A percentile compares a stretch with the other conserved stretches of the same genome.
phyloP scores from a whole-genome alignment of 1,284 basidiomycete species.

The Puccinia triticina region DNA sequence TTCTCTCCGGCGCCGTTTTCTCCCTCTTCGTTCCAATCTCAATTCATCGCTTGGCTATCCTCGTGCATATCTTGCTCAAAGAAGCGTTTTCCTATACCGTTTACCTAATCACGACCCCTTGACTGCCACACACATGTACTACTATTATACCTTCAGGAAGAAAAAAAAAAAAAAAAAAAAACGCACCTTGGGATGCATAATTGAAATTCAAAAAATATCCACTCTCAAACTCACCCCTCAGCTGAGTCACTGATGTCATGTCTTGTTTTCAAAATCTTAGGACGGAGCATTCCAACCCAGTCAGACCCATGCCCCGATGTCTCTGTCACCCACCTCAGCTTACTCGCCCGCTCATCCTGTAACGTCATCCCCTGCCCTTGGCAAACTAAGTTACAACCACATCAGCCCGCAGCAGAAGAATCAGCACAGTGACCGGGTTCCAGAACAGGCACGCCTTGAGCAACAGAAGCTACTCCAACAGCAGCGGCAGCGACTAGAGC shows the following conservation, averaged over 20 bases:
- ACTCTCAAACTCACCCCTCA: background rate
- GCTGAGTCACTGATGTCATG: background rate
- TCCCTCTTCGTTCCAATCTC: no score
- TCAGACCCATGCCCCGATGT: background rate
- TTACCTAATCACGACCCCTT: background rate
- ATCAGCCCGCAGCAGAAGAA: background rate
- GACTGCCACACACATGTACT: background rate
- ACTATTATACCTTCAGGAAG: background rate
- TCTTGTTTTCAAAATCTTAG: background rate
- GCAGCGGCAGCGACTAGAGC: background rate
- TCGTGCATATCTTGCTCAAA: no score
- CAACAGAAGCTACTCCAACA: background rate
- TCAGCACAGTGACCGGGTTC: background rate
- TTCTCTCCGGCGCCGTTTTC: no score
- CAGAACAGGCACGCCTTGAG: background rate
- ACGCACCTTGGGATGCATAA: background rate
- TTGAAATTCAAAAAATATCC: background rate
- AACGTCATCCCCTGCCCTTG: background rate
- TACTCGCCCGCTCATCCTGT: background rate
- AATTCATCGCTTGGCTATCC: background rate
- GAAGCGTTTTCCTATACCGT: background rate
- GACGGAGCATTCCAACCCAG: background rate
- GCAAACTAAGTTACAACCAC: background rate
- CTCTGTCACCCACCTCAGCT: background rate
- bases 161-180: no score